Evolutionary conservation across 1,284 basidiomycete species (phyloP).

Genomic region (Leccinum brunneo-olivaceum): DNA sequence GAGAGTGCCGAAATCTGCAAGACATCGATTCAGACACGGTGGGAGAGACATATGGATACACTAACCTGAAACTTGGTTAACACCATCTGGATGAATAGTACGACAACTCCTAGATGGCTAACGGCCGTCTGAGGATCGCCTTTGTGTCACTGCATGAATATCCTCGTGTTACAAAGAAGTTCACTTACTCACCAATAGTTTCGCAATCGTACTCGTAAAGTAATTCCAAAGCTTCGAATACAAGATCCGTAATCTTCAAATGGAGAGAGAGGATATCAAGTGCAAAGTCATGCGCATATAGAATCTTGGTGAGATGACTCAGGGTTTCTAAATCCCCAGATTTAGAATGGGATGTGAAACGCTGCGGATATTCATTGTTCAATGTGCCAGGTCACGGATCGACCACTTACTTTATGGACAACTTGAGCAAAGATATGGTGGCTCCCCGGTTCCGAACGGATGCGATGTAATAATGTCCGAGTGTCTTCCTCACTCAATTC

Average conservation of each 20-base stretch:
- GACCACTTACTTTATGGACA: conserved; percentile 46
- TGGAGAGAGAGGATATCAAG: conserved; percentile 71
- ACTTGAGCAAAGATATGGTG: conserved; percentile 54
- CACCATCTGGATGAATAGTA: conserved; percentile 63
- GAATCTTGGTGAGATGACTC: conserved; percentile 56
- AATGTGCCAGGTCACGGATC: not conserved
- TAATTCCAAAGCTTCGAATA: conserved; percentile 55
- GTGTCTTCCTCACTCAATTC: conserved; percentile 50
- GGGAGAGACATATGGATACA: conserved; percentile 12
- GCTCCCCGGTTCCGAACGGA: conserved; percentile 54
- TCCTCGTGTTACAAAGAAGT: conserved; percentile 2
- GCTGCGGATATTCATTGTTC: conserved; percentile 33
- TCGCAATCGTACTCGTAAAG: conserved; percentile 71
- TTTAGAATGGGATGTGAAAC: conserved; percentile 43
- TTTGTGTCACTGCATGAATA: conserved; percentile 25
- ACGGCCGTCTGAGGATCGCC: conserved; percentile 78
- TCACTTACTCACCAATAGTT: conserved; percentile 59
- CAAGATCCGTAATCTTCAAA: conserved; percentile 51
- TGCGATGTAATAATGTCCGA: conserved; percentile 43
- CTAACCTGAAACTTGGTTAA: conserved; percentile 58
- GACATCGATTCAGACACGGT: not conserved
- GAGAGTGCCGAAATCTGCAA: conserved; percentile 26
- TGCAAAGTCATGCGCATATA: conserved; percentile 49
- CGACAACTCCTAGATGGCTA: conserved; percentile 65
- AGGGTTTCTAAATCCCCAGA: conserved; percentile 59